Base-by-base conservation (phyloP, 2,329 filamentous ascomycete species). In the Ceratocystis colombiana region DNA sequence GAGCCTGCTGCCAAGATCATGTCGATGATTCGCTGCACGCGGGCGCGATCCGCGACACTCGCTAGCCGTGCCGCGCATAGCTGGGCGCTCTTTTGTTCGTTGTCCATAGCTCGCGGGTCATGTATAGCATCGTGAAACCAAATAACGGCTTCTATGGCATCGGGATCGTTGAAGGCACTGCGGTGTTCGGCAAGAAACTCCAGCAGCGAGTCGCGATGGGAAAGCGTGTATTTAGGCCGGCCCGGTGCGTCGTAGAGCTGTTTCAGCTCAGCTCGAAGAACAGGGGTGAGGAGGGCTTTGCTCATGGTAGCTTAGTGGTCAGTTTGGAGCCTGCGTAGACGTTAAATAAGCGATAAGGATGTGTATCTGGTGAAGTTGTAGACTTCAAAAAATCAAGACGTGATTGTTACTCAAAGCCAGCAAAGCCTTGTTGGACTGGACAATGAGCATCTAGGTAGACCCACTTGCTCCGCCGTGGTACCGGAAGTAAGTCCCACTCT, bases 41-140 rank as follows among this genome's bases (percentile, higher is more conserved):
- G 64, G 0, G 57, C 65, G 10, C 45, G 45, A 62, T 67, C 66
- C 3, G 62, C 8, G 17, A 37, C 48, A 7, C 22, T 12, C 6
- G 30, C 22, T 6, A 68, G 59, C 25, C 62, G 46, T 7, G 53
- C 48, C 5, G 44, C 28, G 22, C 41, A 63, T n/a, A 67, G 62
- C 61, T 68, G 64, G 37, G 75, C 75, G 59, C 74, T 74, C 6
- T 75, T 73, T 12, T 69, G 73, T 1, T 76, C 75, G 37, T 73
- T 68, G 53, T 66, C 55, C 17, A 55, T 30, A 50, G 63, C 55
- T 15, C 33, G 53, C 7, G 66, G 48, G 45, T 69, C 64, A 53
- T 67, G 64, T n/a, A 68, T 48, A 20, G 66, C 64, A 37, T 67
- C 68, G 53, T 69, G 66, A 20, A 67, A 50, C 66, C 66, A 69